Percentiles rank a stretch among this genome's conserved stretches.
Conservation (phyloP, 192 early-diverging fungal genomes). For the Irineochytrium annulatum region DNA sequence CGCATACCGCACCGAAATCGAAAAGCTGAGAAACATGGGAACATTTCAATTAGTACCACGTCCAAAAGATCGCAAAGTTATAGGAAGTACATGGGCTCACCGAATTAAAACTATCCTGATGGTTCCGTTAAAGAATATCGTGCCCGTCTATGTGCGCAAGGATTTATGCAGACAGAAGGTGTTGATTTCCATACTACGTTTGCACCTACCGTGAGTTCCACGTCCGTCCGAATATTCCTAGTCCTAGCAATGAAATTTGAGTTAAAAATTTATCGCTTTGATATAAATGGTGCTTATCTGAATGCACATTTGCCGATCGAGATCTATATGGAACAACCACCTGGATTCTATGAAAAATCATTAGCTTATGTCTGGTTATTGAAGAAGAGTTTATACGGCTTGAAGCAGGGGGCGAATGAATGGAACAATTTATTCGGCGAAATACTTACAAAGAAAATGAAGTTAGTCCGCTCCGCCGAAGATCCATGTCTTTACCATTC, state of each 20-base stretch:
- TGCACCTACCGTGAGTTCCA: conserved; percentile 34
- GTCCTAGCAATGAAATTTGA: conserved; percentile 10
- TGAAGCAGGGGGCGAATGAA: neutral
- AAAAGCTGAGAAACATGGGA: no score
- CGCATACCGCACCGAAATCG: no score
- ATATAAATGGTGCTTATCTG: conserved; percentile 1
- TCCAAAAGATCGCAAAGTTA: no score
- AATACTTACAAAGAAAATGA: neutral
- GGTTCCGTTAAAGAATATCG: no score
- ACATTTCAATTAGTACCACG: no score
- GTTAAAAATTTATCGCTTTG: conserved; percentile 2
- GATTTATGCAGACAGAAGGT: conserved; percentile 29
- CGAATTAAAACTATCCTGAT: no score
- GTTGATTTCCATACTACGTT: conserved; percentile 39
- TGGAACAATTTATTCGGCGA: neutral
- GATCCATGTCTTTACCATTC: neutral
- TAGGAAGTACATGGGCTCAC: no score
- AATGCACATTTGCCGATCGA: neutral
- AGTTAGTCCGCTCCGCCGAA: neutral
- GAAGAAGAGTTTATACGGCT: neutral
- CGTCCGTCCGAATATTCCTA: conserved; percentile 11
- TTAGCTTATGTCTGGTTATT: neutral
- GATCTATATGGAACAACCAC: conserved; percentile 4
- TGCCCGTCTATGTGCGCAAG: conserved; percentile 26
- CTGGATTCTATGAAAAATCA: no score